Conservation (phyloP, 2,329 filamentous ascomycete genomes). For the Dichotomopilus funicola region DNA sequence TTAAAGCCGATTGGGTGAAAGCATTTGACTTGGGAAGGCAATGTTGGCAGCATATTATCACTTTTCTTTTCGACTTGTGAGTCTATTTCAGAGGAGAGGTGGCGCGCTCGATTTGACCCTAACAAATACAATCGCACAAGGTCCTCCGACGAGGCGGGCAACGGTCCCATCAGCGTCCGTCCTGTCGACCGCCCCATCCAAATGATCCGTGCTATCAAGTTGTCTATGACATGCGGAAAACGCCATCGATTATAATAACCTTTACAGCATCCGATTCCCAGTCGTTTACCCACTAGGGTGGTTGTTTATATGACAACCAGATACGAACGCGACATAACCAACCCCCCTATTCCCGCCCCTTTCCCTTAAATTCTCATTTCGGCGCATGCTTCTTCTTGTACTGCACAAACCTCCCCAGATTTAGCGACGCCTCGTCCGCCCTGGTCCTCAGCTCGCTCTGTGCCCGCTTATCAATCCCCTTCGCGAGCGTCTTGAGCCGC, state of each 20-base stretch:
- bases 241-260: no score
- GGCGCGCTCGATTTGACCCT: constrained; percentile 2
- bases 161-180: no score
- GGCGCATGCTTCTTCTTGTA: constrained; percentile 58
- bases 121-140: neutral
- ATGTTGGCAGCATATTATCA: no score
- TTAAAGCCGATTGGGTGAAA: constrained; percentile 54
- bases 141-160: neutral
- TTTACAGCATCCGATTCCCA: no score
- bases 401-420: constrained; percentile 54
- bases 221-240: no score
- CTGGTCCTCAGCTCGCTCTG: constrained; percentile 50
- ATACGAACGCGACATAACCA: neutral
- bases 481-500: constrained; percentile 50
- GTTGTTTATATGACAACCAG: neutral
- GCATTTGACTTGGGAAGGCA: no score
- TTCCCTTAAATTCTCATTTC: constrained; percentile 1
- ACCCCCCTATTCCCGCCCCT: neutral
- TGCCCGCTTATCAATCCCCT: constrained; percentile 55
- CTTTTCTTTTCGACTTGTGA: neutral
- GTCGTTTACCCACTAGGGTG: no score
- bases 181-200: no score
- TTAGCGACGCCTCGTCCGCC: constrained; percentile 55
- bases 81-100: neutral
- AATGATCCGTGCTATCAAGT: no score